Evolutionary conservation across 2,329 filamentous ascomycete genomes (phyloP).

Genomic region (Sphaerulina vaccinii): DNA sequence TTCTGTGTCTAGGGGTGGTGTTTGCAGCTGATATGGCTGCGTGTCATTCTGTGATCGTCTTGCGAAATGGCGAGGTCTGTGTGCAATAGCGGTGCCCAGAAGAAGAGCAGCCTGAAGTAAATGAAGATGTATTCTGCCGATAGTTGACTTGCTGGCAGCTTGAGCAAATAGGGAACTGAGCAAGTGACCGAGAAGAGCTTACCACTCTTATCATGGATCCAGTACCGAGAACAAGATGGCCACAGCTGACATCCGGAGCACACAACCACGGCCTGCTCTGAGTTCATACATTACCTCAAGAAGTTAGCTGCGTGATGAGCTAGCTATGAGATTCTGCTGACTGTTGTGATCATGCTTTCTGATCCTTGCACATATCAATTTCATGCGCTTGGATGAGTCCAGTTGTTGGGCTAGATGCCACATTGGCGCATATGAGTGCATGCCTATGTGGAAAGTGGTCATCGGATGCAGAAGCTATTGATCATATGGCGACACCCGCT

Average conservation of each 20-base stretch:
- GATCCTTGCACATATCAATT: neutral
- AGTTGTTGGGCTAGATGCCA: neutral
- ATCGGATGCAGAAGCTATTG: neutral
- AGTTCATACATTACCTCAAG: neutral
- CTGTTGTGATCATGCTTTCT: neutral
- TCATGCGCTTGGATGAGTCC: neutral
- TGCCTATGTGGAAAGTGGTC: neutral
- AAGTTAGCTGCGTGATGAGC: neutral
- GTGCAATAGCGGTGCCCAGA: neutral
- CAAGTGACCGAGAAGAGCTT: neutral
- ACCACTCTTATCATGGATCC: neutral
- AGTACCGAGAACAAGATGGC: neutral
- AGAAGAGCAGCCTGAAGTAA: constrained; percentile 3
- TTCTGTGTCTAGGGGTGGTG: constrained; percentile 47
- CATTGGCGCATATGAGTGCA: neutral
- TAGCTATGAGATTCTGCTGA: neutral
- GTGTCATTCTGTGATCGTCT: constrained; percentile 4
- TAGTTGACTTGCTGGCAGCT: neutral
- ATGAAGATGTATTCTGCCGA: constrained; percentile 6
- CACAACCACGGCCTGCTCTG: neutral
- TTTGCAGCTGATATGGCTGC: constrained; percentile 40
- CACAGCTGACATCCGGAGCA: neutral
- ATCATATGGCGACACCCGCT: neutral
- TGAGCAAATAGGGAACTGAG: neutral
- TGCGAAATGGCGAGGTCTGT: neutral